These are phyloP conservation scores for Aristolochia contorta DNA, from an alignment of 164 flowering plant genomes.

Conservation along the genomic window DNA sequence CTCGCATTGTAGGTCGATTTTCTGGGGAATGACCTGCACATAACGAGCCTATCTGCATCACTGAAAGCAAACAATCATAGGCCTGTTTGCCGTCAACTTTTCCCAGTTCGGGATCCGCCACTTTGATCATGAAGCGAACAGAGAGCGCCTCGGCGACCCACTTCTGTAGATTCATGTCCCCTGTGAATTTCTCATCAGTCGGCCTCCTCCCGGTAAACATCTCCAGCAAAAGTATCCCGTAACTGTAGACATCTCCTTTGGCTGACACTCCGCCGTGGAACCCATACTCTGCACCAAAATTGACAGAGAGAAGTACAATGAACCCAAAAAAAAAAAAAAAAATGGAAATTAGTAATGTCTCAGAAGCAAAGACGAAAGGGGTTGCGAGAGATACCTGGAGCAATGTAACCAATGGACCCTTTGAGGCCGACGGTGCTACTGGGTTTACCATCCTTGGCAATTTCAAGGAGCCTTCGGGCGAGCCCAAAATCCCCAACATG, in stretches of 20 bases:
- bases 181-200: conserved; percentile 2
- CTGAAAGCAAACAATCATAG: background rate
- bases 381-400: conserved; percentile 10
- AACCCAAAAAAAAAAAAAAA: background rate
- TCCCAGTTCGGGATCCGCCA: background rate
- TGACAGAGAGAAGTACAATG: background rate
- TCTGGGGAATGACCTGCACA: conserved; percentile 3
- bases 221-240: conserved; percentile 5
- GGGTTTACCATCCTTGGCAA: background rate
- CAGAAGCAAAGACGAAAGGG: too few species aligned
- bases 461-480: background rate
- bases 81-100: background rate
- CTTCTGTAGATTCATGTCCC: conserved; percentile 1
- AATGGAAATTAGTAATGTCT: too few species aligned
- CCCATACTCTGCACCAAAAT: conserved; percentile 4
- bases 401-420: conserved; percentile 10
- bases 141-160: conserved; percentile 1
- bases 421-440: conserved; percentile 6
- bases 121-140: background rate
- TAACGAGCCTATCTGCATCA: background rate
- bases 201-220: conserved; percentile 2
- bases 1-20: conserved; percentile 4
- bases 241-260: conserved; percentile 7
- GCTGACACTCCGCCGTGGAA: background rate
- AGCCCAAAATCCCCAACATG: conserved; percentile 9